Evolutionary conservation across 169 alveolate species (phyloP).

Genomic region (Cryptosporidium muris): DNA sequence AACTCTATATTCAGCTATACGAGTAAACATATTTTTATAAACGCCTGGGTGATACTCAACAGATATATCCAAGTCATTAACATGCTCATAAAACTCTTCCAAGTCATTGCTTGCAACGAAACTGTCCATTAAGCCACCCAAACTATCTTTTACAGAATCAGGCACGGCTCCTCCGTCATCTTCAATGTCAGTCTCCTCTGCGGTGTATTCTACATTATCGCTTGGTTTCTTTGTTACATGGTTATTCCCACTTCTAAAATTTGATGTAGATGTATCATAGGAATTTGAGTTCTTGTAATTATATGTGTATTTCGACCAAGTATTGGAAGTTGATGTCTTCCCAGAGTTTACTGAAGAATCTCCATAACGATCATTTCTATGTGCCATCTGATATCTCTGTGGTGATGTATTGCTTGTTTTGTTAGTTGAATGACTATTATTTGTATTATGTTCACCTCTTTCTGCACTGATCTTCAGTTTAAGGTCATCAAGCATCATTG

Average conservation of each 20-base stretch:
- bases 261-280: not conserved
- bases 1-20: slow-evolving; percentile 62
- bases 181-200: not conserved
- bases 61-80: slow-evolving; percentile 57
- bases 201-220: not conserved
- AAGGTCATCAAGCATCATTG: slow-evolving; percentile 71
- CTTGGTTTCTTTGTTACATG: not conserved
- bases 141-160: slow-evolving; percentile 56
- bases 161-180: not conserved
- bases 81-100: slow-evolving; percentile 39
- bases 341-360: not conserved
- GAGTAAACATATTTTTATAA: slow-evolving; percentile 57
- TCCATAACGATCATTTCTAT: not conserved
- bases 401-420: slow-evolving; percentile 6
- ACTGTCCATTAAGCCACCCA: slow-evolving; percentile 63
- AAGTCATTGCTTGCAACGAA: slow-evolving; percentile 67
- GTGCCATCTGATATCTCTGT: slow-evolving; percentile 7
- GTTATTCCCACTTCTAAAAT: not conserved
- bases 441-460: slow-evolving; percentile 24
- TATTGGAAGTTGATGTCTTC: not conserved
- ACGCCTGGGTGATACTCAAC: slow-evolving; percentile 29
- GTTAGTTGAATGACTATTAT: not conserved
- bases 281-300: not conserved
- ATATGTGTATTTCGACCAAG: slow-evolving; percentile 16
- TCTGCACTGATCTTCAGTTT: slow-evolving; percentile 60